Evolutionary conservation across 73 alveolate species (phyloP).

Genomic region (Tetrahymena malaccensis): DNA sequence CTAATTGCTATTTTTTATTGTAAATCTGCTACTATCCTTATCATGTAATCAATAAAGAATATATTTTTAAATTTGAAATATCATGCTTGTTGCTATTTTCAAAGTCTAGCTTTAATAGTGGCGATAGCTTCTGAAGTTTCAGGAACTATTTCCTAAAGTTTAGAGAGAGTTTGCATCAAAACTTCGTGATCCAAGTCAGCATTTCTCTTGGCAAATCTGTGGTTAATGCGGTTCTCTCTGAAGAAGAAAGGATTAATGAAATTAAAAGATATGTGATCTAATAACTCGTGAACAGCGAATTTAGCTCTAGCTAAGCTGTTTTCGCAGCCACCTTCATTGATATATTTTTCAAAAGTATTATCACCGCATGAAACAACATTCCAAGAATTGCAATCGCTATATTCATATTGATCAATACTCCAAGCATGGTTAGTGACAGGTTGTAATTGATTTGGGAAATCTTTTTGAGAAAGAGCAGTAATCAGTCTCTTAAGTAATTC

Average conservation of each 20-base stretch:
- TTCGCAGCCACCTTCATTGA: neutral
- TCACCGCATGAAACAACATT: neutral
- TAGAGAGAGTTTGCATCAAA: neutral
- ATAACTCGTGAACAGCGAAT: neutral
- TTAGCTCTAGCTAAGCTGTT: neutral
- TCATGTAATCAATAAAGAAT: neutral
- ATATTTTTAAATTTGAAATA: neutral
- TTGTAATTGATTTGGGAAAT: neutral
- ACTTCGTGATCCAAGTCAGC: neutral
- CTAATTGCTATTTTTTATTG: neutral
- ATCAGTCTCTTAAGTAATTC: neutral
- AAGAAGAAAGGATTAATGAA: neutral
- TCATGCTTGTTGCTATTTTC: neutral
- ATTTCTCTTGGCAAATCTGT: neutral
- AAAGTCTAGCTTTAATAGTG: neutral
- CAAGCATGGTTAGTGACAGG: neutral
- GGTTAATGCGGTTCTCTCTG: neutral
- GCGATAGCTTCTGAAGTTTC: neutral
- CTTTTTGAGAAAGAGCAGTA: neutral
- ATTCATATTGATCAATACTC: neutral
- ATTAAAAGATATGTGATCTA: neutral
- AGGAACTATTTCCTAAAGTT: neutral
- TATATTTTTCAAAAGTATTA: neutral
- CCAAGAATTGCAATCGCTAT: neutral
- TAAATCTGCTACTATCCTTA: neutral